Percentiles rank a stretch among this genome's conserved stretches.
Evolutionary conservation across 257 asterid species (phyloP).

Genomic region (Capsicum pubescens): DNA sequence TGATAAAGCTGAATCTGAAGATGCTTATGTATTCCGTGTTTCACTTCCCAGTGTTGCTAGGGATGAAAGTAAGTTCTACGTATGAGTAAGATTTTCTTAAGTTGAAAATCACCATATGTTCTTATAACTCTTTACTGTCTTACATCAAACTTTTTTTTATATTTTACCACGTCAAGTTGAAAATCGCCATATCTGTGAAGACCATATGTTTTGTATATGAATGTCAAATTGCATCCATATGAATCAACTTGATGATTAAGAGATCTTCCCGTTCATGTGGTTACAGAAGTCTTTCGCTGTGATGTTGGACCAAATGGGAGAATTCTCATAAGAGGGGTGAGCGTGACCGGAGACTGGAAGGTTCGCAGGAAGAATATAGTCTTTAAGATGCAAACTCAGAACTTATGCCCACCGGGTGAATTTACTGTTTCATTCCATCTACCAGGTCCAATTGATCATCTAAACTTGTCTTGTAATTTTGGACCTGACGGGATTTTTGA

Average conservation of each 20-base stretch:
- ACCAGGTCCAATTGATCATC: conserved; percentile 52
- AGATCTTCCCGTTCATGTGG: conserved; percentile 22
- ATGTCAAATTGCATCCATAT: conserved; percentile 8
- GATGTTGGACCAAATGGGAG: conserved; percentile 50
- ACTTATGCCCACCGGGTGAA: conserved; percentile 53
- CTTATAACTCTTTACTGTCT: too few relatives aligned
- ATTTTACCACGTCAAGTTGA: too few relatives aligned
- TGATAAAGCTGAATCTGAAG: too few relatives aligned
- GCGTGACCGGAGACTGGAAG: conserved; percentile 42
- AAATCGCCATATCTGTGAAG: too few relatives aligned
- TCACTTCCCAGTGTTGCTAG: too few relatives aligned
- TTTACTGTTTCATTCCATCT: conserved; percentile 54
- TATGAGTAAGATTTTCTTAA: too few relatives aligned
- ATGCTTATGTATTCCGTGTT: too few relatives aligned
- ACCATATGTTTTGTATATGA: too few relatives aligned
- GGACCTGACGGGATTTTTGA: conserved; percentile 56
- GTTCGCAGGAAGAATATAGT: conserved; percentile 41
- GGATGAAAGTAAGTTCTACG: too few relatives aligned
- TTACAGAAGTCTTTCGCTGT: conserved; percentile 46
- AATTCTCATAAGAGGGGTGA: conserved; percentile 43
- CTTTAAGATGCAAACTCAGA: conserved; percentile 53
- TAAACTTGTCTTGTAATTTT: conserved; percentile 35
- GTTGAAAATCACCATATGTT: too few relatives aligned
- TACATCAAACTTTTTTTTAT: too few relatives aligned
- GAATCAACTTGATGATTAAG: background rate